A percentile compares a stretch with the other conserved stretches of the same genome.
Conservation (phyloP, 2,329 filamentous ascomycete genomes). For the Ilyonectria sp. region DNA sequence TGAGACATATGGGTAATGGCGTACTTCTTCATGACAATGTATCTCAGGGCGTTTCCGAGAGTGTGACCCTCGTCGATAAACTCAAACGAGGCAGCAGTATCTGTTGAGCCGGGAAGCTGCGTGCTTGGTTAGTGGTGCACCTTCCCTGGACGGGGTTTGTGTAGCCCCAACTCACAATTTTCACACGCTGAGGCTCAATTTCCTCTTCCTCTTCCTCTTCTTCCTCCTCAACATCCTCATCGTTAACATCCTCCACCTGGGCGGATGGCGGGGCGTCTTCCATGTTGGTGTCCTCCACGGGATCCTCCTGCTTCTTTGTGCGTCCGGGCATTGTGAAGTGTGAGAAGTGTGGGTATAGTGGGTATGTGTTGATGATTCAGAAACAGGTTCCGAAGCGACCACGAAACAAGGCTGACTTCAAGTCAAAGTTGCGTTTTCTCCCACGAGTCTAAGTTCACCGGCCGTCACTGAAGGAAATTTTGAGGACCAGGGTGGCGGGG, state of each 20-base stretch:
- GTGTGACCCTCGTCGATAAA: conserved; percentile 96
- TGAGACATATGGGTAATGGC: conserved; percentile 45
- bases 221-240: conserved; percentile 56
- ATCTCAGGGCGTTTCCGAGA: conserved; percentile 92
- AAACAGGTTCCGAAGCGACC: neutral
- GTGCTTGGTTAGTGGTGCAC: conserved; percentile 30
- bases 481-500: conserved; percentile 19
- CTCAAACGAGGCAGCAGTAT: conserved; percentile 94
- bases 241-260: conserved; percentile 52
- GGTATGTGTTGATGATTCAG: neutral
- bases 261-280: conserved; percentile 61
- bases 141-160: neutral
- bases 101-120: conserved; percentile 87
- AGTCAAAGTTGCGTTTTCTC: conserved; percentile 11
- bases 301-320: conserved; percentile 54
- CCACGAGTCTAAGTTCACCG: conserved; percentile 9
- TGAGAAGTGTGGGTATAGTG: neutral
- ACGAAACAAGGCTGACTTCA: neutral
- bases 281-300: conserved; percentile 59
- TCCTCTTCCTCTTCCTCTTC: conserved; percentile 60
- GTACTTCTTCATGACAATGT: conserved; percentile 99
- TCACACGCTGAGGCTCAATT: conserved; percentile 69
- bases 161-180: conserved; percentile 65
- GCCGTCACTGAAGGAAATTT: conserved; percentile 30
- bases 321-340: conserved; percentile 56